Percentiles rank a stretch among this genome's conserved stretches.
Evolutionary conservation across 768 basidiomycete species (phyloP).

Genomic region (Clavaria fumosa): DNA sequence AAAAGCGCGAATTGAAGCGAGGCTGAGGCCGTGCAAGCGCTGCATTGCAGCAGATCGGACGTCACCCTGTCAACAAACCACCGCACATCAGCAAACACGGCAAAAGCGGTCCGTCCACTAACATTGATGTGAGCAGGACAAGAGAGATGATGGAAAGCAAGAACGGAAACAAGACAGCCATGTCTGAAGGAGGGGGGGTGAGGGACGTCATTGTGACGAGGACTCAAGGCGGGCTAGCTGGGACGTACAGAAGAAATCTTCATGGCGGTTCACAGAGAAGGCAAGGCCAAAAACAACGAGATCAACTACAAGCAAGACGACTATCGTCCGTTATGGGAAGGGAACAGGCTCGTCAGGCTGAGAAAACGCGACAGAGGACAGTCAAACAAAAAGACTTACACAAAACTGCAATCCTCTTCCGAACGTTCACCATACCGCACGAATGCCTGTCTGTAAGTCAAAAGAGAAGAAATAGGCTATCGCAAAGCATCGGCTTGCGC

Average conservation of each 20-base stretch:
- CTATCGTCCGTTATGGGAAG: conserved; percentile 17
- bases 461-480: no score
- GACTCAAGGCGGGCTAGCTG: neutral
- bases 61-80: conserved; percentile 20
- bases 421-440: no score
- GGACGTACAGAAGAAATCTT: conserved; percentile 43
- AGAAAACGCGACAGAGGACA: no score
- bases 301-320: conserved; percentile 29
- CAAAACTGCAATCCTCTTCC: no score
- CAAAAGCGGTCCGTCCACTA: conserved; percentile 11
- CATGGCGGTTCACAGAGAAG: conserved; percentile 37
- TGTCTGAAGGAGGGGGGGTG: conserved; percentile 19
- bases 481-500: no score
- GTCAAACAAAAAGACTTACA: no score
- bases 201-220: neutral
- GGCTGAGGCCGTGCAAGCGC: conserved; percentile 30
- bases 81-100: neutral
- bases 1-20: conserved; percentile 33
- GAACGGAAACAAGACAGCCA: conserved; percentile 47
- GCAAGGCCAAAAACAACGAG: conserved; percentile 37
- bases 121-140: conserved; percentile 28
- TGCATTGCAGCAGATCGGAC: conserved; percentile 26
- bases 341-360: no score
- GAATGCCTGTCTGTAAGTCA: no score
- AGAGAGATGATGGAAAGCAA: conserved; percentile 39